These are phyloP conservation scores for Aspergillus brunneoviolaceus DNA, from an alignment of 2,329 filamentous ascomycete species.

Conservation along the genomic window DNA sequence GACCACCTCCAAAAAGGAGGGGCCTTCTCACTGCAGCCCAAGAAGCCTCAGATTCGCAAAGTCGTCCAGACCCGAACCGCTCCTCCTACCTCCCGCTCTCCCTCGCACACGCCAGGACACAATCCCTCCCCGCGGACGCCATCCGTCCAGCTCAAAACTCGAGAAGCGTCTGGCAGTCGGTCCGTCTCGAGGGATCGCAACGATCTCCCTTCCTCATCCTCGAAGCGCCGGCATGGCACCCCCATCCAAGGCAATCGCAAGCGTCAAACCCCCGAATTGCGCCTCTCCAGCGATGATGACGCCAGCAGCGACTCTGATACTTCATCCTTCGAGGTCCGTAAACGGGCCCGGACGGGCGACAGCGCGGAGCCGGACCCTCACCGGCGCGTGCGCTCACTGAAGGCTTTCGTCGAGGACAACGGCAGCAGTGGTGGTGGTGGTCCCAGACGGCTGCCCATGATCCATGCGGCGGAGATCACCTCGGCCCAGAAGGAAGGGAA, in stretches of 20 bases:
- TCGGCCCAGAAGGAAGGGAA: constrained; percentile 45
- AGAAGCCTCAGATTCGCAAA: constrained; percentile 45
- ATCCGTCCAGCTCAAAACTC: constrained; percentile 25
- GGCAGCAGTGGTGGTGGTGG: constrained; percentile 10
- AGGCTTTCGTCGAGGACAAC: constrained; percentile 44
- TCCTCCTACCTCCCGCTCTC: constrained; percentile 27
- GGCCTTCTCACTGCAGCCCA: constrained; percentile 41
- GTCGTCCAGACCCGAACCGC: constrained; percentile 40
- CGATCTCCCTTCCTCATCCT: constrained; percentile 26
- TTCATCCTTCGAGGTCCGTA: constrained; percentile 41
- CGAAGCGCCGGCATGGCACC: constrained; percentile 33
- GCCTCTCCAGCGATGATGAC: constrained; percentile 43
- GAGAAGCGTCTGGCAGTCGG: constrained; percentile 26
- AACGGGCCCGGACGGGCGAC: constrained; percentile 42
- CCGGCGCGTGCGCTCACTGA: constrained; percentile 45
- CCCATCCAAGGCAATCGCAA: constrained; percentile 34
- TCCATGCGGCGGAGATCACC: constrained; percentile 52
- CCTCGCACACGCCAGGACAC: constrained; percentile 3
- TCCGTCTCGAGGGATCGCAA: constrained; percentile 32
- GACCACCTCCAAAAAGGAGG: constrained; percentile 48
- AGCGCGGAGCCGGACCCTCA: constrained; percentile 47
- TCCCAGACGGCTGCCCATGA: constrained; percentile 41
- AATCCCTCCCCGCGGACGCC: constrained; percentile 21
- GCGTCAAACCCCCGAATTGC: constrained; percentile 39
- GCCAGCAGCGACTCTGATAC: constrained; percentile 41